Evolutionary conservation across 139 green algal species (phyloP).

Genomic region (Chlamydomonas sp.): DNA sequence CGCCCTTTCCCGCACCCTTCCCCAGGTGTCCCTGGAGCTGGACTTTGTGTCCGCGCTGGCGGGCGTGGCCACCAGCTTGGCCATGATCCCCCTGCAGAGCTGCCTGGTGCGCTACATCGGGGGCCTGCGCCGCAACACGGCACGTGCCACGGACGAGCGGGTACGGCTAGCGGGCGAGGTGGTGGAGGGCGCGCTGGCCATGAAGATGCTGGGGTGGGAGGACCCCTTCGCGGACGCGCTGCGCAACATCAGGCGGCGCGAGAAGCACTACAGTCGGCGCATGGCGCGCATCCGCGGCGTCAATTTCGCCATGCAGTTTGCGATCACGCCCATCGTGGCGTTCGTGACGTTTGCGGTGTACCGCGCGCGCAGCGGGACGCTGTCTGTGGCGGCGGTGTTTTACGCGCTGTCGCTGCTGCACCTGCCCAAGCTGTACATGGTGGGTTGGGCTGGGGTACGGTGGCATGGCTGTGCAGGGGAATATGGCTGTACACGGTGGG

Average conservation of each 20-base stretch:
- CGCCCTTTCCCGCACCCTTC: background rate
- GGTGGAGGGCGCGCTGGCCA: constrained; percentile 69
- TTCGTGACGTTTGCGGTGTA: constrained; percentile 80
- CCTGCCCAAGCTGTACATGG: constrained; percentile 76
- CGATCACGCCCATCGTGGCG: constrained; percentile 73
- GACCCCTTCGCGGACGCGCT: constrained; percentile 23
- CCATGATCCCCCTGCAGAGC: constrained; percentile 78
- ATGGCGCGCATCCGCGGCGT: constrained; percentile 74
- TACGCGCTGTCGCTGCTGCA: constrained; percentile 73
- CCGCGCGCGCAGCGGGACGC: constrained; percentile 29
- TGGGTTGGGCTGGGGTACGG: too few relatives aligned
- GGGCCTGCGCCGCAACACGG: constrained; percentile 50
- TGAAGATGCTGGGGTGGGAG: constrained; percentile 84
- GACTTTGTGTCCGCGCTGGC: constrained; percentile 72
- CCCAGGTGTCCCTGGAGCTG: constrained; percentile 66
- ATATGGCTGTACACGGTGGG: background rate
- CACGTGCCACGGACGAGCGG: constrained; percentile 78
- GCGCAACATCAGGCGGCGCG: constrained; percentile 12
- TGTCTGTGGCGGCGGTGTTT: constrained; percentile 76
- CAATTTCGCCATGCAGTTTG: constrained; percentile 78
- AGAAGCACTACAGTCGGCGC: constrained; percentile 57
- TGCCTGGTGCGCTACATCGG: constrained; percentile 69
- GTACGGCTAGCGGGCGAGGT: constrained; percentile 77
- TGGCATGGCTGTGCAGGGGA: too few relatives aligned
- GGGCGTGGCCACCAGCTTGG: constrained; percentile 67